A percentile compares a stretch with the other conserved stretches of the same genome.
Conservation (phyloP, 1,284 basidiomycete species). For the Papiliotrema fonsecae region DNA sequence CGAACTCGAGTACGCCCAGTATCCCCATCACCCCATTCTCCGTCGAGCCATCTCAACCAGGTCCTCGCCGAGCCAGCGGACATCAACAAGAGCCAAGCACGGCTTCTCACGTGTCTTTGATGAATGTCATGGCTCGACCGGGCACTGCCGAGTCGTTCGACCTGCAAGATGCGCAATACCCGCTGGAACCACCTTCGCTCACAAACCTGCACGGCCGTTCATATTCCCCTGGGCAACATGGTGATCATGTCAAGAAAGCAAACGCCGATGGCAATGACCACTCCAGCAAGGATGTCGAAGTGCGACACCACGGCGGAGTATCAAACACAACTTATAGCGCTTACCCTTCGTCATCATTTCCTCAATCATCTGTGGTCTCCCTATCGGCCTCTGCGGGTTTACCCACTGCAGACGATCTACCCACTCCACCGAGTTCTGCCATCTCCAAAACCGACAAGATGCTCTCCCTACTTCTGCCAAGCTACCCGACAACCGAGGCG, state of each 20-base stretch:
- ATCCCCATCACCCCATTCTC: background rate
- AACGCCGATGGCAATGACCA: too few species aligned
- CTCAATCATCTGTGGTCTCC: too few species aligned
- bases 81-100: background rate
- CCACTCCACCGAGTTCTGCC: background rate
- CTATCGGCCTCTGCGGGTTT: too few species aligned
- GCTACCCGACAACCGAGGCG: constrained; percentile 21
- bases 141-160: background rate
- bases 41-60: background rate
- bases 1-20: background rate
- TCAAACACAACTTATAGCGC: too few species aligned
- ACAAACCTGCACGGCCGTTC: background rate
- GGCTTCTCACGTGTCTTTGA: background rate
- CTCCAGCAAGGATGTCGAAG: too few species aligned
- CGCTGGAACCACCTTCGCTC: background rate
- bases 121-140: background rate
- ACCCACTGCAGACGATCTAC: too few species aligned
- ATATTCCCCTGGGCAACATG: too few species aligned
- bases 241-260: too few species aligned
- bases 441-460: background rate
- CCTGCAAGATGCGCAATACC: background rate
- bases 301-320: too few species aligned
- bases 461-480: constrained; percentile 30
- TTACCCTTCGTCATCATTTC: too few species aligned
- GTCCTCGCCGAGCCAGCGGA: background rate